Evolutionary conservation across 2,329 filamentous ascomycete species (phyloP).

Genomic region (Albophoma yamanashiensis): DNA sequence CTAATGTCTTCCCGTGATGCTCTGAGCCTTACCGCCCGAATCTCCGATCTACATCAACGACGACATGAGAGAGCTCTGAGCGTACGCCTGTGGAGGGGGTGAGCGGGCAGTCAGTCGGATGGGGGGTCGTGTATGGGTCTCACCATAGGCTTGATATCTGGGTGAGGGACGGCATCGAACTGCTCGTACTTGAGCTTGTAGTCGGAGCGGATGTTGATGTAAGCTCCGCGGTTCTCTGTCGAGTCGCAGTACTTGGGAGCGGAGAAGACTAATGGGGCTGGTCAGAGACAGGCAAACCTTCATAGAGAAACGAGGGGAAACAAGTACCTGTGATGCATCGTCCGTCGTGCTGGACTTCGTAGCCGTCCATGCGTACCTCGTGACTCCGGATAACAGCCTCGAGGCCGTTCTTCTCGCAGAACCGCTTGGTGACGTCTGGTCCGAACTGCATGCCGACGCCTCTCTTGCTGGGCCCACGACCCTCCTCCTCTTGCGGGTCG

Average conservation of each 20-base stretch:
- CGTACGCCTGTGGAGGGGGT: conserved; percentile 54
- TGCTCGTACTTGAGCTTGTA: conserved; percentile 88
- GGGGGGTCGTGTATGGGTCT: conserved; percentile 10
- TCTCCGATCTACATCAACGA: conserved; percentile 50
- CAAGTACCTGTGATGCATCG: conserved; percentile 78
- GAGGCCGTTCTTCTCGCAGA: conserved; percentile 92
- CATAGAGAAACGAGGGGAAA: background rate
- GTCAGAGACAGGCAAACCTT: background rate
- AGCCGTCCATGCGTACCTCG: conserved; percentile 98
- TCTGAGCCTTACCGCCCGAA: background rate
- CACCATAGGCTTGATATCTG: conserved; percentile 88
- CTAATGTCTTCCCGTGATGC: conserved; percentile 8
- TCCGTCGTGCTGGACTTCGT: conserved; percentile 93
- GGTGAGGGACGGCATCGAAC: conserved; percentile 95
- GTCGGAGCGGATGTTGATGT: conserved; percentile 90
- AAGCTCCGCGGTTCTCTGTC: conserved; percentile 95
- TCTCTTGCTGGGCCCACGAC: conserved; percentile 88
- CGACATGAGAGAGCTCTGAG: conserved; percentile 70
- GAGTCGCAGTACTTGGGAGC: conserved; percentile 96
- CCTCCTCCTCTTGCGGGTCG: conserved; percentile 77
- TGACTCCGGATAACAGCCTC: conserved; percentile 95
- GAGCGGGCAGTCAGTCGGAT: conserved; percentile 9
- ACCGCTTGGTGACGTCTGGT: conserved; percentile 88
- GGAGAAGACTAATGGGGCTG: conserved; percentile 64
- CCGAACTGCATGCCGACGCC: conserved; percentile 96